phyloP scores from a whole-genome alignment of 495 filamentous ascomycete genomes.

The Glarea lozoyensis region DNA sequence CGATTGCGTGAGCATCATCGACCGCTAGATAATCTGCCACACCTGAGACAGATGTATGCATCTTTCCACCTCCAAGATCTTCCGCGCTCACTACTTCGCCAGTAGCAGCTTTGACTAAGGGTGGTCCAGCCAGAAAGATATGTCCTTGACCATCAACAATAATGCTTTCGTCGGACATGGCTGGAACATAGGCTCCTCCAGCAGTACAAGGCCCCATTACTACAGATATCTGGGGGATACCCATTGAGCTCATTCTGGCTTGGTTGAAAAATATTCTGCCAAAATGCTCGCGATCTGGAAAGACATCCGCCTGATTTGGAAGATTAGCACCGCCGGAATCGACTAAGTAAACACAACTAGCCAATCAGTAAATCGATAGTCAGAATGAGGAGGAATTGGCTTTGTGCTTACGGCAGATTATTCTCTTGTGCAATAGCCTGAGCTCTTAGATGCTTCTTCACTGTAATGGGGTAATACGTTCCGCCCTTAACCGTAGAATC shows the following conservation, averaged over 20 bases:
- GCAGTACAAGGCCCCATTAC: slow-evolving; percentile 98
- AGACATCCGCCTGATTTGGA: slow-evolving; percentile 92
- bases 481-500: slow-evolving; percentile 99
- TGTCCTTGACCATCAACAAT: slow-evolving; percentile 93
- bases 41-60: slow-evolving; percentile 87
- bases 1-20: slow-evolving; percentile 87
- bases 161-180: slow-evolving; percentile 96
- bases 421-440: slow-evolving; percentile 90
- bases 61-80: slow-evolving; percentile 84
- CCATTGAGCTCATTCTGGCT: slow-evolving; percentile 76
- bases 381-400: background rate
- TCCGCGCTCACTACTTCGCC: slow-evolving; percentile 90
- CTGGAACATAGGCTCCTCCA: slow-evolving; percentile 91
- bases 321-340: slow-evolving; percentile 96
- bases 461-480: slow-evolving; percentile 95
- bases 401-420: slow-evolving; percentile 41
- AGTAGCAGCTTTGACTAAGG: slow-evolving; percentile 92
- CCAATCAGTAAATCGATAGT: background rate
- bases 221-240: slow-evolving; percentile 89
- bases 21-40: slow-evolving; percentile 95
- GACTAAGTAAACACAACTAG: slow-evolving; percentile 84
- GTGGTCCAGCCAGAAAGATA: slow-evolving; percentile 93
- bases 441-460: slow-evolving; percentile 94
- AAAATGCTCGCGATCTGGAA: slow-evolving; percentile 92
- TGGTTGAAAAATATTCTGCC: slow-evolving; percentile 99